Conservation (phyloP, 139 green algal species). For the Penium margaritaceum region DNA sequence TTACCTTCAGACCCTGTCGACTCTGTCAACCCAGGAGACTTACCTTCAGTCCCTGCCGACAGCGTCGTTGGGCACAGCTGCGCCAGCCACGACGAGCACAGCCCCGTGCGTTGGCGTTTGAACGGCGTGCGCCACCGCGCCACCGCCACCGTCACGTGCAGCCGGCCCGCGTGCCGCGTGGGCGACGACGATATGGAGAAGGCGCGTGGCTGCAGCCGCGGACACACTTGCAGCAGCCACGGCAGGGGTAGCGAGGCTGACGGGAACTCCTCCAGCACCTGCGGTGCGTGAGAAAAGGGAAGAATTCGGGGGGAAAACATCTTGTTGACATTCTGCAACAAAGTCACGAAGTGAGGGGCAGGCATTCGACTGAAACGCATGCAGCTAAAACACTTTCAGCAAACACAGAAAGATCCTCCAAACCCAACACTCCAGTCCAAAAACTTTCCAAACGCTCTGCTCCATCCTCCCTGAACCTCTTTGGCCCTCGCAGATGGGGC, state of each 20-base stretch:
- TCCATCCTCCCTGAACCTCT: background rate
- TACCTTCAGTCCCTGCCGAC: no score
- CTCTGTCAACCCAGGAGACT: no score
- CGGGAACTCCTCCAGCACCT: slow-evolving; percentile 84
- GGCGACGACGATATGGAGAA: slow-evolving; percentile 80
- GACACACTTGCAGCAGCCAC: slow-evolving; percentile 69
- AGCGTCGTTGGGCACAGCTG: slow-evolving; percentile 49
- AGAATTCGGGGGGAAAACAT: slow-evolving; percentile 6
- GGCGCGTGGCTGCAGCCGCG: slow-evolving; percentile 68
- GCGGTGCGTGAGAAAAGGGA: slow-evolving; percentile 45
- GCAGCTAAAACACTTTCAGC: background rate
- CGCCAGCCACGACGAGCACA: slow-evolving; percentile 76
- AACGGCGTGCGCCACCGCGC: slow-evolving; percentile 59
- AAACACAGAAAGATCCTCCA: background rate
- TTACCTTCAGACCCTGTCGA: no score
- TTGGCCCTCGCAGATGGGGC: background rate
- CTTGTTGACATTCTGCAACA: background rate
- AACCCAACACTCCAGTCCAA: background rate
- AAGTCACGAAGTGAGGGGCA: slow-evolving; percentile 5
- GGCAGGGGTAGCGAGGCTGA: slow-evolving; percentile 61
- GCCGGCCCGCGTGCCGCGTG: slow-evolving; percentile 48
- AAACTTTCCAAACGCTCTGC: no score
- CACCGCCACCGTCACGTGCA: slow-evolving; percentile 73
- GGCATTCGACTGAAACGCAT: slow-evolving; percentile 7
- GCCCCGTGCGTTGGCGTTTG: slow-evolving; percentile 52